These are phyloP conservation scores for Dendrocalamus latiflorus DNA, from an alignment of 202 grass and related monocot genomes.

Conservation along the genomic window DNA sequence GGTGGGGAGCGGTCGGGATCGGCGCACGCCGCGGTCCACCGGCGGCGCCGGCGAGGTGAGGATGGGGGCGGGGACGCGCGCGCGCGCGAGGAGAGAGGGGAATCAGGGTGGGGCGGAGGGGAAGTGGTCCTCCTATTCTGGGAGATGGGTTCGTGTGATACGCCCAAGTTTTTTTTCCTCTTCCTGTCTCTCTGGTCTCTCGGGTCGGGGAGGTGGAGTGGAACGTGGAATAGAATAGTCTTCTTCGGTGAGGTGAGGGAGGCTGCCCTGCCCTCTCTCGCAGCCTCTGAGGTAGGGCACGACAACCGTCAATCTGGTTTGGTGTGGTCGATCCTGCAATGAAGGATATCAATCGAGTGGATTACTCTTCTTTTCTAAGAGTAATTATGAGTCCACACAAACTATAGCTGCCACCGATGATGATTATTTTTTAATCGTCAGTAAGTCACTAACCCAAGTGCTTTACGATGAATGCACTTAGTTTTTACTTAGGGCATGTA, in stretches of 20 bases:
- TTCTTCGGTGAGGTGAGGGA: neutral
- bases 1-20: neutral
- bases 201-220: neutral
- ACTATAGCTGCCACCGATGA: neutral
- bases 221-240: no score
- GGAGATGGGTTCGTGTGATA: neutral
- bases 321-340: neutral
- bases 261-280: neutral
- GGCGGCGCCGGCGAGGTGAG: neutral
- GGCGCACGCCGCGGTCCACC: neutral
- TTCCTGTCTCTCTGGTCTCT: neutral
- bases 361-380: neutral
- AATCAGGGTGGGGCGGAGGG: neutral
- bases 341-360: neutral
- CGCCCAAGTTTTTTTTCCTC: neutral
- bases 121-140: slow-evolving; percentile 17
- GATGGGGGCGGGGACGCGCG: no score
- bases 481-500: no score
- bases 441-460: neutral
- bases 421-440: no score
- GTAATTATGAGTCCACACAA: neutral
- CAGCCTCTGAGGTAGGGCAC: neutral
- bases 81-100: neutral
- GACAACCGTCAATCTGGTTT: neutral
- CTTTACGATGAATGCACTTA: neutral